phyloP scores from a whole-genome alignment of 208 protist species.

The Leptomonas pyrrhocoris region DNA sequence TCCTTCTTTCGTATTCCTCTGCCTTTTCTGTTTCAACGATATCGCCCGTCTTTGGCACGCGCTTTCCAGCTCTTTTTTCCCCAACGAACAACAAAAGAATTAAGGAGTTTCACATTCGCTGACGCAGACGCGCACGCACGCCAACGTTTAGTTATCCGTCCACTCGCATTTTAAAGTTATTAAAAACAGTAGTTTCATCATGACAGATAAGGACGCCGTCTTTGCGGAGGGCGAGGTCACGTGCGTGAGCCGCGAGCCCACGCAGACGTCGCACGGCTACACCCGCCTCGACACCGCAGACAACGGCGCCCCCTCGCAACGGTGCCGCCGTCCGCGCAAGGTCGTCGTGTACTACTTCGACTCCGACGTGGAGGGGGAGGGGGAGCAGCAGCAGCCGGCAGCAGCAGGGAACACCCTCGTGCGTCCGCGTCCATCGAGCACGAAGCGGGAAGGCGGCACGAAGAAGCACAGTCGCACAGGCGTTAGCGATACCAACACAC shows the following conservation, averaged over 20 bases:
- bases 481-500: background rate
- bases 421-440: background rate
- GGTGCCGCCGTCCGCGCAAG: conserved; percentile 27
- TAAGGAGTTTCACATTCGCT: too few species aligned
- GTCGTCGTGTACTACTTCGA: conserved; percentile 40
- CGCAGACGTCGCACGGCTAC: background rate
- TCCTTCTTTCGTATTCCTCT: too few species aligned
- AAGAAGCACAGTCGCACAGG: background rate
- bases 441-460: background rate
- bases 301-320: background rate
- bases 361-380: conserved; percentile 11
- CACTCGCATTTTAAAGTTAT: too few species aligned
- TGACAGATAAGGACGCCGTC: background rate
- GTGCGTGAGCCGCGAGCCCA: conserved; percentile 6
- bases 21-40: too few species aligned
- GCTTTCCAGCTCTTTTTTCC: too few species aligned
- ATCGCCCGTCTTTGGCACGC: too few species aligned
- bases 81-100: too few species aligned
- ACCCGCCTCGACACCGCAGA: background rate
- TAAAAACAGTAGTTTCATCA: too few species aligned
- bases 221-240: background rate
- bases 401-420: background rate
- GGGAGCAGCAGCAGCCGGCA: background rate
- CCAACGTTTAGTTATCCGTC: too few species aligned
- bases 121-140: too few species aligned